Evolutionary conservation across 371 early-diverging fungal species (phyloP), one percentile per base, ranked within the genome.

Genomic region (Lichtheimia hyalospora): DNA sequence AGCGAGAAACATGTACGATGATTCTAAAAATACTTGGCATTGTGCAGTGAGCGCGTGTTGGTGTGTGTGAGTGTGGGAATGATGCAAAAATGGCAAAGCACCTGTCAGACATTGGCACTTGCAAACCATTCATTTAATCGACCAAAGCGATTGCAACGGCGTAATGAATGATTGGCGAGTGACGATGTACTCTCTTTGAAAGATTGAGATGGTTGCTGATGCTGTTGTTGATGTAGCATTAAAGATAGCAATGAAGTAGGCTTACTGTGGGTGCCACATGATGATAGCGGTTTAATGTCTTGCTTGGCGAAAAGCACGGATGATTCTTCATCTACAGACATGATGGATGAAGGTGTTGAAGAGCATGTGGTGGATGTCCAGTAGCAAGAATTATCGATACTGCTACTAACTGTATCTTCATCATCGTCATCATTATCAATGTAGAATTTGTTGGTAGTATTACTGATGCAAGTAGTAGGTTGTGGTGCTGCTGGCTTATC

Each of bases 201-300:
- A 12, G 5, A 16, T 13, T 54, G 43, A 4, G 42, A 43, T 13
- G 42, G 55, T n/a, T 54, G 57, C 46, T 57, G 50, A 2, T 51
- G 27, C 18, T 44, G 41, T 23, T 62, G 50, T 51, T 64, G 60
- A 21, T 44, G 55, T 23, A 64, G 25, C 60, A 64, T 60, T 14
- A 25, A 41, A 7, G 65, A 64, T n/a, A 64, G 41, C 44, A 60
- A 20, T 5, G 65, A 64, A 14, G 28, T 52, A 3, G 60, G 65
- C 39, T 58, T 63, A 16, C 10, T n/a, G 2, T 21, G 49, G 58
- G n/a, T 23, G 49, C 28, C 3, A 49, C 24, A 20, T 12, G 14
- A n/a, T 21, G 27, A 49, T n/a, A 6, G 6, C 10, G 42, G 57
- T 21, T 44, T 52, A 5, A 43, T 13, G 3, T 52, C 40, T 16